Base-by-base conservation (phyloP, 345 rosid genomes). In the Balakata baccata region DNA sequence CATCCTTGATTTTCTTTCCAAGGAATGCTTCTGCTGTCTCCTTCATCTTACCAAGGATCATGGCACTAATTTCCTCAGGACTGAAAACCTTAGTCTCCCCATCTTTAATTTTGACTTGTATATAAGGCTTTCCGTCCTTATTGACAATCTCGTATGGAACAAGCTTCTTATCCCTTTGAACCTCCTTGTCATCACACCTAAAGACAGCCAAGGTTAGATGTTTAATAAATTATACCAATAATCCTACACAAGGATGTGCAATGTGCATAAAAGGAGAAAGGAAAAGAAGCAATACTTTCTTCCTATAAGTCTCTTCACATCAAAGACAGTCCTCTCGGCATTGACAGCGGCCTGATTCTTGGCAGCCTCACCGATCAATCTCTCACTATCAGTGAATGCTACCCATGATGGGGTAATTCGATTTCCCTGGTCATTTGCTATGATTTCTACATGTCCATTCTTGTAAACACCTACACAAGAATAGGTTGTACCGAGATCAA, bases 1-100 rank as follows among this genome's bases (percentile, higher is more conserved):
- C 83, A 38, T 80, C 79, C 73, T 80, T 80, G 73, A 80, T 75
- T 47, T 80, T 80, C 82, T 80, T 80, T 51, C 82, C 77, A 41
- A 80, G 73, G 74, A 71, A 80, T 14, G 83, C 79, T 38, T 80
- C 79, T 0, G 83, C 77, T 16, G 83, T 80, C 38, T 80, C 83
- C 71, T 80, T 75, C 82, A 72, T 80, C 76, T 75, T 80, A 3
- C 16, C 41, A 10, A 80, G 38, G 50, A 76, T 5, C 83, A 76
- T 80, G 20, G 74, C 83, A 56, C 83, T 80, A 4, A 80, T 47
- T 60, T 80, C 83, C 46, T 76, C 83, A 23, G 83, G 83, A 64
- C 77, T 72, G 61, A 80, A 75, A 3, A 68, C 63, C 56, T 76
- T 80, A 56, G 79, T 75, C 73, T 75, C 74, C 5, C 74, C 78